These are phyloP conservation scores for Backusella parvicylindrica DNA, from an alignment of 192 early-diverging fungal species.

Conservation along the genomic window DNA sequence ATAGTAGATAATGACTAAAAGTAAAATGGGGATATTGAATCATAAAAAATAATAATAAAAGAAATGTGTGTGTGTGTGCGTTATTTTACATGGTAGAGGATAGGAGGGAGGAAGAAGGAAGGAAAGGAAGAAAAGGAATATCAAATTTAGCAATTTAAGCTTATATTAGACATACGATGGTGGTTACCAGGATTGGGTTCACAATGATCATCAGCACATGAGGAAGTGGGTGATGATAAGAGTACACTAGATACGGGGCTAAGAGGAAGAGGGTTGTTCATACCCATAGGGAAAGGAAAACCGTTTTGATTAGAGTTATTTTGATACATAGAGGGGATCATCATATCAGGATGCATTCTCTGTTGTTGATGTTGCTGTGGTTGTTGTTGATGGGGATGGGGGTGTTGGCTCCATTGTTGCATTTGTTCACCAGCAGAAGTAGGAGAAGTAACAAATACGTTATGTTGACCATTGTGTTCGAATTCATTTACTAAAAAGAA, in stretches of 20 bases:
- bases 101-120: too few species aligned
- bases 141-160: background rate
- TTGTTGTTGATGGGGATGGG: background rate
- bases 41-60: too few species aligned
- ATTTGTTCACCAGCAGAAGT: background rate
- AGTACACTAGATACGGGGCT: background rate
- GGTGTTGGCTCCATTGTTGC: background rate
- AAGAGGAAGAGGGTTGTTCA: background rate
- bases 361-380: background rate
- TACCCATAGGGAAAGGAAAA: background rate
- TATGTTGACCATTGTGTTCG: background rate
- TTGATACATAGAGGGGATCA: background rate
- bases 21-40: background rate
- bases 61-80: too few species aligned
- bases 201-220: background rate
- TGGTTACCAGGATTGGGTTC: background rate
- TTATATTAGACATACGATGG: background rate
- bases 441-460: background rate
- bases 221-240: background rate
- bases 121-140: too few species aligned
- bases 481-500: slow-evolving; percentile 6
- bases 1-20: background rate
- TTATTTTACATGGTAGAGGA: background rate
- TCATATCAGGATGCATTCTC: background rate
- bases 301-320: background rate